A percentile compares a stretch with the other conserved stretches of the same genome.
Evolutionary conservation across 179 eudicot species (phyloP).

Genomic region (Spergularia azorica): DNA sequence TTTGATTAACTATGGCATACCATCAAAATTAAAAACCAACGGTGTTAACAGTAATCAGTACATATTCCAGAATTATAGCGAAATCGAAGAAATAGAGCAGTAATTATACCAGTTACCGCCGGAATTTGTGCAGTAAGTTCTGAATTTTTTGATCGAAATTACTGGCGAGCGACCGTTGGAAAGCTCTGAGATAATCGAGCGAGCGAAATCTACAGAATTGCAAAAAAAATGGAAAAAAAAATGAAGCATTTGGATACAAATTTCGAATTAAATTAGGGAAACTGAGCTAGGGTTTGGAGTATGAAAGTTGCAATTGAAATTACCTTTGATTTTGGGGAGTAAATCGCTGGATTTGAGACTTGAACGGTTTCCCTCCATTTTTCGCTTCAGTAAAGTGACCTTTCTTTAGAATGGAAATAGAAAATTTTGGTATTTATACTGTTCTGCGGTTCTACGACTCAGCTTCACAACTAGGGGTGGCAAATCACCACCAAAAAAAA

Average conservation of each 20-base stretch:
- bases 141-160: constrained; percentile 62
- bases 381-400: not conserved
- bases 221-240: not conserved
- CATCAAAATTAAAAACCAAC: not conserved
- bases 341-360: constrained; percentile 35
- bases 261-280: not conserved
- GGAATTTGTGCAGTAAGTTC: constrained; percentile 67
- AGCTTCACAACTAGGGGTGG: too few species aligned
- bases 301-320: not conserved
- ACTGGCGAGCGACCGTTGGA: constrained; percentile 53
- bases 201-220: constrained; percentile 28
- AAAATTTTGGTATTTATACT: not conserved
- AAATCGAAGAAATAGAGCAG: not conserved
- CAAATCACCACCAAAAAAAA: too few species aligned
- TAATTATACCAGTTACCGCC: constrained; percentile 59
- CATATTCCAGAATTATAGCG: not conserved
- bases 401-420: not conserved
- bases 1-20: not conserved
- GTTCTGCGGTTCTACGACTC: not conserved
- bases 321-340: constrained; percentile 64
- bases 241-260: not conserved
- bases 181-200: constrained; percentile 57
- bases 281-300: not conserved
- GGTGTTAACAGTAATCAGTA: too few species aligned
- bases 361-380: constrained; percentile 63